These are phyloP conservation scores for Pyricularia grisea DNA, from an alignment of 2,329 filamentous ascomycete genomes.

Conservation along the genomic window DNA sequence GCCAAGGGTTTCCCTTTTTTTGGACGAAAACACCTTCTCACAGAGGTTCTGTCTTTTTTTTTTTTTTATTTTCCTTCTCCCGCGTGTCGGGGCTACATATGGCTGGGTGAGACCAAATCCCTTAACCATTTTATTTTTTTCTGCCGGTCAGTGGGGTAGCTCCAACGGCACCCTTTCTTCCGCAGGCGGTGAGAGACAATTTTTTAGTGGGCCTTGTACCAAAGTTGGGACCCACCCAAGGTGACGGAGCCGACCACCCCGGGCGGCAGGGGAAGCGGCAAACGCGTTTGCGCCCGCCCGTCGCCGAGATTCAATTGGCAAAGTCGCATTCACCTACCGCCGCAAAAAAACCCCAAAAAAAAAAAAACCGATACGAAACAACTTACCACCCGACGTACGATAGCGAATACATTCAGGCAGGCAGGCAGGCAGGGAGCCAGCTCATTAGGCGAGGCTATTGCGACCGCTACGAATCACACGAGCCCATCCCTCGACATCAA, in stretches of 20 bases:
- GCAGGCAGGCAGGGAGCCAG: background rate
- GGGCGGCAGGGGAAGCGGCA: background rate
- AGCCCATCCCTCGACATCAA: background rate
- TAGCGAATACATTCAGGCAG: background rate
- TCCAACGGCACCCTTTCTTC: background rate
- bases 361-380: too few relatives aligned
- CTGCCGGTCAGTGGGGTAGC: constrained; percentile 7
- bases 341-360: background rate
- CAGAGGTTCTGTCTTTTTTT: constrained; percentile 1
- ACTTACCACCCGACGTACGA: background rate
- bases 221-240: background rate
- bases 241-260: background rate
- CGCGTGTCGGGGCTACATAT: background rate
- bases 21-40: background rate
- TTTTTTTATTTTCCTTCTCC: too few relatives aligned
- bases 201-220: background rate
- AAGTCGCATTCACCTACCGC: background rate
- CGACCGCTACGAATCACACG: background rate
- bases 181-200: constrained; percentile 10
- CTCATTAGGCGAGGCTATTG: background rate
- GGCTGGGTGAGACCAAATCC: background rate
- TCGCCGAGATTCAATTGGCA: background rate
- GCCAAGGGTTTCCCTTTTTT: too few relatives aligned
- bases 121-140: constrained; percentile 9
- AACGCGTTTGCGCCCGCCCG: background rate